Conservation (phyloP, 352 stramenopile species). For the Pythium dissimile region DNA sequence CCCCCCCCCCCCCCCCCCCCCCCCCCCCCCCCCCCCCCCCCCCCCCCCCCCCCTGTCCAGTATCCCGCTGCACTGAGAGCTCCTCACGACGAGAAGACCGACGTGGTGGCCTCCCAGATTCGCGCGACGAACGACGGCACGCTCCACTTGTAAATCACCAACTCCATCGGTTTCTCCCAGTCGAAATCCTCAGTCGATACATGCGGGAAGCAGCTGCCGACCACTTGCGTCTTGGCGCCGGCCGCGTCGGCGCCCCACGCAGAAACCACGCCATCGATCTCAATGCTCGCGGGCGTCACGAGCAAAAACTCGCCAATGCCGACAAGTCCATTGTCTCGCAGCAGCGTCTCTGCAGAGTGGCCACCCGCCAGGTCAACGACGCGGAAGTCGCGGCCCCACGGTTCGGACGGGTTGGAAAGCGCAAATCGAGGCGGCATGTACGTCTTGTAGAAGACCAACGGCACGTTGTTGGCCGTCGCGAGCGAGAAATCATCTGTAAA, state of each 20-base stretch:
- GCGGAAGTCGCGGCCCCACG: constrained; percentile 25
- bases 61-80: background rate
- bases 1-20: too few species aligned
- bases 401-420: constrained; percentile 22
- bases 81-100: constrained; percentile 2
- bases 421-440: constrained; percentile 83
- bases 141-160: constrained; percentile 39
- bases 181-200: constrained; percentile 58
- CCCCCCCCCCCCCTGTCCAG: too few species aligned
- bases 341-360: constrained; percentile 14
- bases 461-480: constrained; percentile 2
- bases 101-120: background rate
- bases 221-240: background rate
- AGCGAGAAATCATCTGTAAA: constrained; percentile 8
- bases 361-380: constrained; percentile 53
- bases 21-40: too few species aligned
- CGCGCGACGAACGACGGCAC: constrained; percentile 1
- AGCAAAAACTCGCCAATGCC: constrained; percentile 22
- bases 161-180: constrained; percentile 33
- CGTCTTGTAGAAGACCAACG: constrained; percentile 66
- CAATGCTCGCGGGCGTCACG: constrained; percentile 42
- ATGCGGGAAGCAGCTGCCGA: constrained; percentile 53
- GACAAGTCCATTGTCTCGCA: background rate
- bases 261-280: constrained; percentile 21
- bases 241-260: background rate